Conservation (phyloP, 2,329 filamentous ascomycete species). For the Teratosphaeria destructans region DNA sequence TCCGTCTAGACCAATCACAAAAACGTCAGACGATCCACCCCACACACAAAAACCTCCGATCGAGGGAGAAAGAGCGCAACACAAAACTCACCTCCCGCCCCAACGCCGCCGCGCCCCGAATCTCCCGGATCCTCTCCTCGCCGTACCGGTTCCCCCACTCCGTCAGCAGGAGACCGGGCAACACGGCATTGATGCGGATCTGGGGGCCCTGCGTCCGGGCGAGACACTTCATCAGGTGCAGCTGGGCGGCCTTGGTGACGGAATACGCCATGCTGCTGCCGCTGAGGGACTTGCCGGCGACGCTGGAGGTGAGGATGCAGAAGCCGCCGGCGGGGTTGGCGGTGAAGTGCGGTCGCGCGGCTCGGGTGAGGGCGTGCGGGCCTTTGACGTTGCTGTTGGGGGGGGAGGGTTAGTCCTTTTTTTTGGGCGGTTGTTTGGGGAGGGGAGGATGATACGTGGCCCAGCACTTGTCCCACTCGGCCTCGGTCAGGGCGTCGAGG, state of each 20-base stretch:
- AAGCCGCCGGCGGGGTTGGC: slow-evolving; percentile 52
- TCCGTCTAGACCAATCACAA: slow-evolving; percentile 28
- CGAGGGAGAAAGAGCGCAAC: too few species aligned
- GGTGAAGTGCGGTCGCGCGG: slow-evolving; percentile 48
- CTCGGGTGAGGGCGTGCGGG: slow-evolving; percentile 13
- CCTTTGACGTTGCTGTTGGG: slow-evolving; percentile 1
- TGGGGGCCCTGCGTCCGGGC: slow-evolving; percentile 53
- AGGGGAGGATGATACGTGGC: slow-evolving; percentile 20
- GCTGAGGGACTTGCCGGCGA: slow-evolving; percentile 42
- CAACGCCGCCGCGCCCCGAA: slow-evolving; percentile 48
- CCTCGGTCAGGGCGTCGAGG: slow-evolving; percentile 47
- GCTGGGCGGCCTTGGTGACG: slow-evolving; percentile 62
- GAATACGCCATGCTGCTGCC: slow-evolving; percentile 60
- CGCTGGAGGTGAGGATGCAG: slow-evolving; percentile 53
- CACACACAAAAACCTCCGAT: too few species aligned
- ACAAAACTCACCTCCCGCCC: slow-evolving; percentile 42
- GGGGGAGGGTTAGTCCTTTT: too few species aligned
- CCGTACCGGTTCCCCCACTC: slow-evolving; percentile 48
- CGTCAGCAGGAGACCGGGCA: slow-evolving; percentile 55
- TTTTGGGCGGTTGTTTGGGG: too few species aligned
- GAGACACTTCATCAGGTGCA: slow-evolving; percentile 57
- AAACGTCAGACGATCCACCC: too few species aligned
- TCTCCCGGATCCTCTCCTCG: slow-evolving; percentile 44
- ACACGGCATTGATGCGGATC: slow-evolving; percentile 53
- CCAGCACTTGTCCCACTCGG: slow-evolving; percentile 58